A percentile compares a stretch with the other conserved stretches of the same genome.
phyloP scores from a whole-genome alignment of 2,329 filamentous ascomycete genomes.

The Arthrinium phaeospermum region DNA sequence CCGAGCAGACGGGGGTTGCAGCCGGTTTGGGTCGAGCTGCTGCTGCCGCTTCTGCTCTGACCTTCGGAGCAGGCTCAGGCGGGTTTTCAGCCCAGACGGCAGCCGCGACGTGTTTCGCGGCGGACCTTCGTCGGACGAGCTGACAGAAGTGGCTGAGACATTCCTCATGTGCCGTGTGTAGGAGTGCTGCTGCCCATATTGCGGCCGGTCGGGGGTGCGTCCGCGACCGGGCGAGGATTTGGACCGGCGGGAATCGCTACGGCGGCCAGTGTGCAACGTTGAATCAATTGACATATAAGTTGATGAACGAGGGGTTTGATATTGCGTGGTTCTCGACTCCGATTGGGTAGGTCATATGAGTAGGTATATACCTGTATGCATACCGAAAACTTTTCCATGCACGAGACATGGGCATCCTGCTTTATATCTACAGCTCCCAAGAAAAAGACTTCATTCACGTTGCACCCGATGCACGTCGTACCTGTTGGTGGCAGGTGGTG shows the following conservation, averaged over 20 bases:
- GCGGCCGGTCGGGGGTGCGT: not conserved
- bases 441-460: not conserved
- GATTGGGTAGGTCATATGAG: not conserved
- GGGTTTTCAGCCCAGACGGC: not conserved
- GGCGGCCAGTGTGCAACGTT: not conserved
- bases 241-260: not conserved
- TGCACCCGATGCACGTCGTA: not conserved
- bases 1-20: not conserved
- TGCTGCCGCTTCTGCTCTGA: not conserved
- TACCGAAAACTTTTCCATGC: not conserved
- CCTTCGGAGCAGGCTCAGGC: not conserved
- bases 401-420: not conserved
- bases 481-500: not conserved
- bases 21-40: not conserved
- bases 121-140: not conserved
- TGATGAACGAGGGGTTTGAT: not conserved
- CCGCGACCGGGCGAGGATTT: not conserved
- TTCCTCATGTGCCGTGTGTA: not conserved
- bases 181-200: not conserved
- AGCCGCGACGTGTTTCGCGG: not conserved
- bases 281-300: slow-evolving; percentile 7
- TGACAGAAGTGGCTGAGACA: slow-evolving; percentile 4
- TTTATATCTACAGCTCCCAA: not conserved
- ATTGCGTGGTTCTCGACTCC: not conserved
- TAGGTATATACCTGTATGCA: not conserved